These are phyloP conservation scores for Zoysia matrella DNA, from an alignment of 202 grass and related monocot genomes.

Conservation along the genomic window DNA sequence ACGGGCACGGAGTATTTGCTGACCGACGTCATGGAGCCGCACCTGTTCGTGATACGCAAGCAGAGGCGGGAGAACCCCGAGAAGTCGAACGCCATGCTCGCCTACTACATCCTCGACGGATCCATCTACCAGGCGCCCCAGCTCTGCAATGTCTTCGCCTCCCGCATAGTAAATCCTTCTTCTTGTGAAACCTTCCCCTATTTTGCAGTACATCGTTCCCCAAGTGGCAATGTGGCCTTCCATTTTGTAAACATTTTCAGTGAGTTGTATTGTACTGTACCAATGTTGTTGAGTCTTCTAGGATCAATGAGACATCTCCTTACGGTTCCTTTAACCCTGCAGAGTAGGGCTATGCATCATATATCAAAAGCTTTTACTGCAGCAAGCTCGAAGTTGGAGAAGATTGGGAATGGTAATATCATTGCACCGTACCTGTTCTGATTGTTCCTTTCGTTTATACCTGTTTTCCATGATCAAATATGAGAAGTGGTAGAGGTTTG, in stretches of 20 bases:
- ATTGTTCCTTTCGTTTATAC: background rate
- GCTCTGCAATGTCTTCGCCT: slow-evolving; percentile 89
- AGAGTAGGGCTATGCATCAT: slow-evolving; percentile 92
- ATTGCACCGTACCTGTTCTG: background rate
- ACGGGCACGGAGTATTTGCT: slow-evolving; percentile 86
- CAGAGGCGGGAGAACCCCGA: slow-evolving; percentile 85
- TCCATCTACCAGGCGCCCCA: slow-evolving; percentile 98
- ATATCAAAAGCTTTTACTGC: slow-evolving; percentile 92
- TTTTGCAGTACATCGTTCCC: background rate
- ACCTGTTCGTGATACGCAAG: slow-evolving; percentile 95
- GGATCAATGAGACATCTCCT: background rate
- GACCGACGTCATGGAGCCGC: slow-evolving; percentile 94
- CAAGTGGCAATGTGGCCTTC: background rate
- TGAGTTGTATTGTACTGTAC: background rate
- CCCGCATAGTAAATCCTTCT: slow-evolving; percentile 73
- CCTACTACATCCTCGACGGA: slow-evolving; percentile 93
- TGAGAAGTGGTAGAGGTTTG: background rate
- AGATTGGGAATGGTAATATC: slow-evolving; percentile 80
- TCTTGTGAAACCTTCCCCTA: background rate
- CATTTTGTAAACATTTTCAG: slow-evolving; percentile 1
- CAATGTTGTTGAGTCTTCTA: background rate
- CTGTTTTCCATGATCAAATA: slow-evolving; percentile 5
- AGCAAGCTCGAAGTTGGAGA: slow-evolving; percentile 86
- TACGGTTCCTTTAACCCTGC: slow-evolving; percentile 38
- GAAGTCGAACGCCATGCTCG: slow-evolving; percentile 67